phyloP scores from a whole-genome alignment of 2,329 filamentous ascomycete genomes.

The Colletotrichum cordylinicola region DNA sequence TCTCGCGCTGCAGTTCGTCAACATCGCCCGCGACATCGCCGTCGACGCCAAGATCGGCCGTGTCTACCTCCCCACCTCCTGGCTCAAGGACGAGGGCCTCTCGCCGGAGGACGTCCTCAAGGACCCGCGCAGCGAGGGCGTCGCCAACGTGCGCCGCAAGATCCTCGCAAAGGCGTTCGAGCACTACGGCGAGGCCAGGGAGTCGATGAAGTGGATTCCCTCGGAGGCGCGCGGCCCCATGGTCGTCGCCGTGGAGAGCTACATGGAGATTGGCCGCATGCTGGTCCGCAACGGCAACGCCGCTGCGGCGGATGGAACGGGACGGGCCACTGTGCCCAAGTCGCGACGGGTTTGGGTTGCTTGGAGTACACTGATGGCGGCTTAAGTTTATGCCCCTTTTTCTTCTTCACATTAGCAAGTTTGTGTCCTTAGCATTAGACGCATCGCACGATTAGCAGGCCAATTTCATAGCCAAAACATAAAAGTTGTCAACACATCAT shows the following conservation, averaged over 20 bases:
- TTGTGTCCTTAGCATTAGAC: neutral
- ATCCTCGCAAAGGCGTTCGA: conserved; percentile 66
- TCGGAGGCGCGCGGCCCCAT: conserved; percentile 65
- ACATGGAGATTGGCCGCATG: conserved; percentile 77
- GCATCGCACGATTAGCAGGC: conserved; percentile 6
- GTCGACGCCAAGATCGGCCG: conserved; percentile 70
- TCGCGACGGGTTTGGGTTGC: conserved; percentile 58
- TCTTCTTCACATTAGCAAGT: neutral
- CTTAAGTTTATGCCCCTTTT: conserved; percentile 13
- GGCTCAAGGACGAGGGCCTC: conserved; percentile 65
- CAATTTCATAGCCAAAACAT: neutral
- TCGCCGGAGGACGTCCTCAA: conserved; percentile 59
- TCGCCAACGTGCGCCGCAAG: conserved; percentile 55
- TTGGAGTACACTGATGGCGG: conserved; percentile 55
- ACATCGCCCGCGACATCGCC: conserved; percentile 76
- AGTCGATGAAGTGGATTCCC: conserved; percentile 67
- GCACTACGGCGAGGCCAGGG: conserved; percentile 60
- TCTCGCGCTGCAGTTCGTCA: conserved; percentile 77
- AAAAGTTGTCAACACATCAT: neutral
- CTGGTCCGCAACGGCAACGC: conserved; percentile 37
- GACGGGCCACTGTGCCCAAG: conserved; percentile 49
- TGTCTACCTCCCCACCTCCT: conserved; percentile 71
- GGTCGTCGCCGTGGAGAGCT: conserved; percentile 74
- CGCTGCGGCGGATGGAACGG: conserved; percentile 21
- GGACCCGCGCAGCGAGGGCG: conserved; percentile 48